These are phyloP conservation scores for Jimgerdemannia flammicorona DNA, from an alignment of 192 early-diverging fungal species.

Conservation along the genomic window DNA sequence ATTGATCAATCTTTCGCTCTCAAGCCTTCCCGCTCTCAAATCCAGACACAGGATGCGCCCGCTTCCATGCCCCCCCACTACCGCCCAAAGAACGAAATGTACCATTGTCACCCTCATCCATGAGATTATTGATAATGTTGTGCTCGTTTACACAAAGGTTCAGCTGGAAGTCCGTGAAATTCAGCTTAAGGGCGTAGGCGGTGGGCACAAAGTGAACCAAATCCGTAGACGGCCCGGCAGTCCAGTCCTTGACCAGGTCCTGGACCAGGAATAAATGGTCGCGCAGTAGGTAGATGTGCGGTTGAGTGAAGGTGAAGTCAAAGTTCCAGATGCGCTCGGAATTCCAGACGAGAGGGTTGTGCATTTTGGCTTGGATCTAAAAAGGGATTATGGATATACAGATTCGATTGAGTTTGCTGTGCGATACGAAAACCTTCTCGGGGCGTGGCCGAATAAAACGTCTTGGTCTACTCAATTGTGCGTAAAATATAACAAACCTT, in stretches of 20 bases:
- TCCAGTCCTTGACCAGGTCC: slow-evolving; percentile 70
- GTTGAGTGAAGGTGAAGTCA: slow-evolving; percentile 35
- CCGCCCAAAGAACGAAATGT: slow-evolving; percentile 8
- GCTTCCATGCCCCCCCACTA: too few relatives aligned
- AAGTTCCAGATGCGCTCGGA: slow-evolving; percentile 62
- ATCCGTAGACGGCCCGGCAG: slow-evolving; percentile 45
- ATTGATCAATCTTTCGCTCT: background rate
- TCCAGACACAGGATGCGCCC: too few relatives aligned
- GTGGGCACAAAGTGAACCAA: slow-evolving; percentile 66
- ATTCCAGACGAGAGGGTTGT: slow-evolving; percentile 72
- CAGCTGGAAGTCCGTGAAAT: slow-evolving; percentile 43
- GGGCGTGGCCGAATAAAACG: background rate
- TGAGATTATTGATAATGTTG: slow-evolving; percentile 74
- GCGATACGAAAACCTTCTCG: slow-evolving; percentile 3
- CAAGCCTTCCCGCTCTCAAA: background rate
- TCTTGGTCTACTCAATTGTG: background rate
- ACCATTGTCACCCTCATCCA: slow-evolving; percentile 71
- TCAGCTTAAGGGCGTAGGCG: slow-evolving; percentile 53
- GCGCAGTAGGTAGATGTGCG: slow-evolving; percentile 60
- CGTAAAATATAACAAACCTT: slow-evolving; percentile 38
- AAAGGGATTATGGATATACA: background rate
- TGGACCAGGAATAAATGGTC: slow-evolving; percentile 75
- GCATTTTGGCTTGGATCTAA: slow-evolving; percentile 54
- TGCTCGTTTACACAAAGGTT: slow-evolving; percentile 70
- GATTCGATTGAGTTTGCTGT: too few relatives aligned